Conservation (phyloP, 352 stramenopile species). For the Phytophthora nicotianae region DNA sequence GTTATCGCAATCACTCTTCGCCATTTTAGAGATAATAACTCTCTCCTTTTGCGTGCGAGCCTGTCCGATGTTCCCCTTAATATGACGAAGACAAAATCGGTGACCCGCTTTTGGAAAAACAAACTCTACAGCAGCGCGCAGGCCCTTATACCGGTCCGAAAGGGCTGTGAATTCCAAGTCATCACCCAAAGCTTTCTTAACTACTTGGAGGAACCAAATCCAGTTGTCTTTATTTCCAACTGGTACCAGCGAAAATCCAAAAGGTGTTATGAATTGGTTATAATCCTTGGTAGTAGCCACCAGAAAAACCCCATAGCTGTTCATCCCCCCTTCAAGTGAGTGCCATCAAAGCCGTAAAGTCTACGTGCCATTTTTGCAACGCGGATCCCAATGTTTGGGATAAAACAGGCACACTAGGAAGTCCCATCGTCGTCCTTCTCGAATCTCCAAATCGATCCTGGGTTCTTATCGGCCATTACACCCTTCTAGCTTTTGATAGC, state of each 20-base stretch:
- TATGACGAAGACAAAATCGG: too few species aligned
- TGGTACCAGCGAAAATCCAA: conserved; percentile 27
- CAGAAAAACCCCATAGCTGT: conserved; percentile 31
- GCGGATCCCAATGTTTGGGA: conserved; percentile 5
- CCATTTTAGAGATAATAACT: too few species aligned
- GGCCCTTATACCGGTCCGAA: too few species aligned
- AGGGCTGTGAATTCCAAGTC: too few species aligned
- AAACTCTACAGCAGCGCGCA: too few species aligned
- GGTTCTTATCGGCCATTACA: conserved; percentile 21
- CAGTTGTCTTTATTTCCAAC: conserved; percentile 28
- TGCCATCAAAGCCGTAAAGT: conserved; percentile 17
- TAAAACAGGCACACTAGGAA: conserved; percentile 13
- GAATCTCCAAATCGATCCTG: neutral
- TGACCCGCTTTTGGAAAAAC: too few species aligned
- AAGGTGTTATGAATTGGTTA: conserved; percentile 25
- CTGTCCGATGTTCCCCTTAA: too few species aligned
- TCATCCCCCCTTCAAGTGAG: conserved; percentile 35
- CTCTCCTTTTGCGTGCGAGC: too few species aligned
- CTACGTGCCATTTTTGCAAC: neutral
- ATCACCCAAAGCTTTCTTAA: too few species aligned
- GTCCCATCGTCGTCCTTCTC: neutral
- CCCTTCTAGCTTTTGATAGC: conserved; percentile 11
- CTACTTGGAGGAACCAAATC: conserved; percentile 3
- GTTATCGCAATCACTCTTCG: too few species aligned
- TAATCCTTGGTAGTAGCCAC: conserved; percentile 32